Percentiles rank a stretch among this genome's conserved stretches.
These are phyloP conservation scores for Zygoascus meyerae DNA, from an alignment of 1,139 yeast species.

Conservation along the genomic window DNA sequence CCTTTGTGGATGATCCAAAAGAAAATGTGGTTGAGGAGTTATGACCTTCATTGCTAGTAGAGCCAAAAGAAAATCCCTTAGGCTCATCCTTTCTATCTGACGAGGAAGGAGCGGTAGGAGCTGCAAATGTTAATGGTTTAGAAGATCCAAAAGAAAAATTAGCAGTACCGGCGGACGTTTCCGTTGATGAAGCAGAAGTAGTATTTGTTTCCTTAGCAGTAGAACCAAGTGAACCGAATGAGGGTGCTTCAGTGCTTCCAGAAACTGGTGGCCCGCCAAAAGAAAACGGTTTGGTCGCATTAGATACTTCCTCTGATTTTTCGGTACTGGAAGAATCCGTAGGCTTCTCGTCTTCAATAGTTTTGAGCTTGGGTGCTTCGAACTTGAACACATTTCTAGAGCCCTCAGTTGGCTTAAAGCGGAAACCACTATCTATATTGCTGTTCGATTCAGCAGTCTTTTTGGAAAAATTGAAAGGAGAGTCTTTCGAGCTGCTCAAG, in stretches of 20 bases:
- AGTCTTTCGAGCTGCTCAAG: slow-evolving; percentile 18
- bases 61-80: slow-evolving; percentile 26
- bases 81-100: not conserved
- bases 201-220: too few species aligned
- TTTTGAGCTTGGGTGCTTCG: slow-evolving; percentile 3
- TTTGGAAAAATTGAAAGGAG: slow-evolving; percentile 18
- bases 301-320: not conserved
- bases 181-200: too few species aligned
- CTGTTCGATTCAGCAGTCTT: not conserved
- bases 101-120: not conserved
- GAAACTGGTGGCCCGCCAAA: not conserved
- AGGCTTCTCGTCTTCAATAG: not conserved
- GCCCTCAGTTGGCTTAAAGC: slow-evolving; percentile 1
- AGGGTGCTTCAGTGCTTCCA: not conserved
- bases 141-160: not conserved
- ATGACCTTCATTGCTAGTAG: slow-evolving; percentile 1
- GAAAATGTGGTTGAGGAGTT: slow-evolving; percentile 17
- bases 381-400: slow-evolving; percentile 13
- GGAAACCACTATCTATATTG: slow-evolving; percentile 3
- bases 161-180: not conserved
- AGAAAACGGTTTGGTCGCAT: slow-evolving; percentile 4
- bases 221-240: not conserved
- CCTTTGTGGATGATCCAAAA: slow-evolving; percentile 18
- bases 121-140: not conserved
- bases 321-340: too few species aligned